Base-by-base conservation (phyloP, 2,329 filamentous ascomycete genomes). In the Neoscytalidium dimidiatum region DNA sequence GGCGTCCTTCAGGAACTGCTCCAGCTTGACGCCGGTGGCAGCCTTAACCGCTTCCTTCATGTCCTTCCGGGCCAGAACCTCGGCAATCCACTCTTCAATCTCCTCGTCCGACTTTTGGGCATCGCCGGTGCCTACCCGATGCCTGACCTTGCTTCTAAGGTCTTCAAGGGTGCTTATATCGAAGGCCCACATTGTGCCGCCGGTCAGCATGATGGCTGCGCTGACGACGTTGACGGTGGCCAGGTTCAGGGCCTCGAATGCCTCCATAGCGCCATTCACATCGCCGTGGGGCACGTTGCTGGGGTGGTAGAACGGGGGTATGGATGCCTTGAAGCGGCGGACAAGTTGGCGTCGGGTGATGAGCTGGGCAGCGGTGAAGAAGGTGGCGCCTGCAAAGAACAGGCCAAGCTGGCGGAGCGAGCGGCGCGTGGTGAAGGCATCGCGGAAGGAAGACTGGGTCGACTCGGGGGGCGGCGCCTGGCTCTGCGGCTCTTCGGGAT, bases 171-270 rank as follows among this genome's bases (percentile, higher is more conserved):
- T 79, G 29, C 77, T 78, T 38, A 98, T 86, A 75, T 97, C 90
- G 66, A 95, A 86, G 0, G 87, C 88, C 84, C 90, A 96, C 67
- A 92, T 82, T 11, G 89, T 77, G 0, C 90, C 92, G 3, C 94
- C 95, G 0, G 86, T 84, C 8, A 85, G 79, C 84, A 96, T 87
- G 75, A 97, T 87, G 0, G 85, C 89, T 57, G 95, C 86, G 70
- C 89, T 91, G 33, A 88, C 73, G 13, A 95, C 92, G 71, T 97
- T 97, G 70, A 97, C 84, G 0, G 94, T 97, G 0, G 94, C 95
- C 38, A 97, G 82, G 56, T 89, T 91, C 23, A 99, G 82, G 0
- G 94, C 94, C 77, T 96, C 91, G 35, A 90, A 79, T 0, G 94
- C 94, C 68, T 97, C 89, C 43, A 90, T 75, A 1, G 87, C 84